phyloP scores from a whole-genome alignment of 2,329 filamentous ascomycete species.

The Pestalotiopsis sp. region DNA sequence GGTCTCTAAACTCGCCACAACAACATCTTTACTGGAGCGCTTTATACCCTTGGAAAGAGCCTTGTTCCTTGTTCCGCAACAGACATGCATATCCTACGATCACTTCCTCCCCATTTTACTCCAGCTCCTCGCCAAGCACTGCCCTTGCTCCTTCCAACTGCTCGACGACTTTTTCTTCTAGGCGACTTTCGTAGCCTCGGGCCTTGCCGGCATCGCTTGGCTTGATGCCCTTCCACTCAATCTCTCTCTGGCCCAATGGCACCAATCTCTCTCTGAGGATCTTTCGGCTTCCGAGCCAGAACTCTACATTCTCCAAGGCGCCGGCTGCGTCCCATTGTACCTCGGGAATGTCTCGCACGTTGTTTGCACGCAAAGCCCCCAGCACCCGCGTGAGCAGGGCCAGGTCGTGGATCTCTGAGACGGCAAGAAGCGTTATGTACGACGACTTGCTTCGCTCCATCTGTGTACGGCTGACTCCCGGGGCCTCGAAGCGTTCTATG shows the following conservation, averaged over 20 bases:
- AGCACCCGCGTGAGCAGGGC: conserved; percentile 77
- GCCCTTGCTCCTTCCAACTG: conserved; percentile 66
- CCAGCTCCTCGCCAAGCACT: conserved; percentile 56
- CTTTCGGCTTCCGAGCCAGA: conserved; percentile 72
- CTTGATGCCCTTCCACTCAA: conserved; percentile 55
- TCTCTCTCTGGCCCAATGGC: conserved; percentile 72
- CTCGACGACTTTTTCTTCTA: conserved; percentile 76
- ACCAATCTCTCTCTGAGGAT: conserved; percentile 73
- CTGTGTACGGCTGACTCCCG: conserved; percentile 56
- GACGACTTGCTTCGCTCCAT: conserved; percentile 42
- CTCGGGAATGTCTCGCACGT: conserved; percentile 71
- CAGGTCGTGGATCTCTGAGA: conserved; percentile 78
- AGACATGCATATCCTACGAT: not conserved
- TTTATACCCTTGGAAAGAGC: not conserved
- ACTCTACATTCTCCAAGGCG: conserved; percentile 82
- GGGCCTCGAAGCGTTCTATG: conserved; percentile 69
- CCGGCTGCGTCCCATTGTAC: conserved; percentile 75
- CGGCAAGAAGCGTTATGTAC: conserved; percentile 73
- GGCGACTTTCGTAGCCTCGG: conserved; percentile 58
- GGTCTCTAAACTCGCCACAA: not conserved
- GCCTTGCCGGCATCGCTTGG: conserved; percentile 35
- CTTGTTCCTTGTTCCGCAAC: not conserved
- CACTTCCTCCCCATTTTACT: conserved; percentile 26
- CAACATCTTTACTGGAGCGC: not conserved
- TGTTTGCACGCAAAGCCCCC: conserved; percentile 63